Evolutionary conservation across 1,284 basidiomycete species (phyloP).

Genomic region (Agroathelia rolfsii): DNA sequence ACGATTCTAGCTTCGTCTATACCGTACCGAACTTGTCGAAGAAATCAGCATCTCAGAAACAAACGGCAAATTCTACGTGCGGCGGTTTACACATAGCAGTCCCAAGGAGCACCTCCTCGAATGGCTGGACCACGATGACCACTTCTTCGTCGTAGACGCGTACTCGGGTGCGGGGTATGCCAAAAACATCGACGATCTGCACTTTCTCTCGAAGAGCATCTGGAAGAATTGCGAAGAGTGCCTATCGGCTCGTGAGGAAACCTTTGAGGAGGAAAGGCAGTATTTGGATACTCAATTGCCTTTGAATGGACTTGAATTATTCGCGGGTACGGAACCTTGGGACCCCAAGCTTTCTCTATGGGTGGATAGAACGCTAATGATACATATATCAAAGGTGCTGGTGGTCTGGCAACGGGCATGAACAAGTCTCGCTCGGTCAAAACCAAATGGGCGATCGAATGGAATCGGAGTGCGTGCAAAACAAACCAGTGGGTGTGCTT

Average conservation of each 20-base stretch:
- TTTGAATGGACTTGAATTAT: slow-evolving; percentile 51
- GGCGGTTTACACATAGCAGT: slow-evolving; percentile 17
- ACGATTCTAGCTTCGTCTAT: slow-evolving; percentile 37
- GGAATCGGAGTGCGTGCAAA: slow-evolving; percentile 46
- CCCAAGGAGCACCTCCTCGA: slow-evolving; percentile 24
- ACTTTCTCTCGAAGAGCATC: slow-evolving; percentile 17
- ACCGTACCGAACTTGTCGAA: slow-evolving; percentile 21
- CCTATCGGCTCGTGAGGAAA: slow-evolving; percentile 18
- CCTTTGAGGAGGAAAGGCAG: slow-evolving; percentile 18
- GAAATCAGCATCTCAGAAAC: slow-evolving; percentile 26
- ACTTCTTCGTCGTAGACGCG: slow-evolving; percentile 44
- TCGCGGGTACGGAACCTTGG: slow-evolving; percentile 38
- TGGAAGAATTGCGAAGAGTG: slow-evolving; percentile 30
- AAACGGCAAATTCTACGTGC: slow-evolving; percentile 38
- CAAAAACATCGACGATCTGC: slow-evolving; percentile 18
- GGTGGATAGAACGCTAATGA: too few relatives aligned
- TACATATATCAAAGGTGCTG: slow-evolving; percentile 38
- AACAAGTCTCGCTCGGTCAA: slow-evolving; percentile 47
- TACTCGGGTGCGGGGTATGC: slow-evolving; percentile 12
- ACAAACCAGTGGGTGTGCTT: slow-evolving; percentile 40
- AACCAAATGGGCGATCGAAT: slow-evolving; percentile 59
- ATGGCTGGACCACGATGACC: slow-evolving; percentile 42
- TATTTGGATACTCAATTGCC: slow-evolving; percentile 28
- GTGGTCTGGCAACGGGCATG: slow-evolving; percentile 58
- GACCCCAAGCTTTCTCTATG: too few relatives aligned